phyloP scores from a whole-genome alignment of 345 rosid species.

The Hibiscus syriacus region DNA sequence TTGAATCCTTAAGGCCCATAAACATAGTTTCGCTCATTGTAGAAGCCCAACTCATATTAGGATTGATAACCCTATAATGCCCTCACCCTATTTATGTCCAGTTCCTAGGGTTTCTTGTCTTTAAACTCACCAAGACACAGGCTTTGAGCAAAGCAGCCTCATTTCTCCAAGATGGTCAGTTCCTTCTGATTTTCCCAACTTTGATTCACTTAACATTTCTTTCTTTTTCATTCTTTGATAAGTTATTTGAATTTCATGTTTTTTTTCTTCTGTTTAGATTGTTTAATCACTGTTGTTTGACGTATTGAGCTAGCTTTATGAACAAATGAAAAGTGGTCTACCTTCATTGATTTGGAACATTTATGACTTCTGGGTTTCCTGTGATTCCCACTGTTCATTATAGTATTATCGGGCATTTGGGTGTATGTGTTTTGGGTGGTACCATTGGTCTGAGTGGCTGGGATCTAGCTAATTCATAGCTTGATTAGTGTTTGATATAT shows the following conservation, averaged over 20 bases:
- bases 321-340: background rate
- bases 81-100: background rate
- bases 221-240: background rate
- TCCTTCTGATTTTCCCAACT: background rate
- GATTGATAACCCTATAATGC: background rate
- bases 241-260: background rate
- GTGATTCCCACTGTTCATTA: background rate
- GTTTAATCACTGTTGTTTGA: background rate
- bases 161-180: conserved; percentile 4
- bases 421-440: background rate
- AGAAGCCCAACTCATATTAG: too few relatives aligned
- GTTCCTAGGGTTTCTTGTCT: background rate
- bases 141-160: background rate
- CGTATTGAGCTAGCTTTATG: background rate
- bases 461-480: background rate
- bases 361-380: background rate
- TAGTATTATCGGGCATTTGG: background rate
- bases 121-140: background rate
- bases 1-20: background rate
- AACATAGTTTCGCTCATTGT: background rate
- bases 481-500: background rate
- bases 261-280: background rate
- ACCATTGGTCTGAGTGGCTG: background rate
- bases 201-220: background rate
- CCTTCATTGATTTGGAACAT: background rate